Percentiles rank a stretch among this genome's conserved stretches.
These are phyloP conservation scores for Heracleum sosnowskyi DNA, from an alignment of 129 eudicot genomes.

Conservation along the genomic window DNA sequence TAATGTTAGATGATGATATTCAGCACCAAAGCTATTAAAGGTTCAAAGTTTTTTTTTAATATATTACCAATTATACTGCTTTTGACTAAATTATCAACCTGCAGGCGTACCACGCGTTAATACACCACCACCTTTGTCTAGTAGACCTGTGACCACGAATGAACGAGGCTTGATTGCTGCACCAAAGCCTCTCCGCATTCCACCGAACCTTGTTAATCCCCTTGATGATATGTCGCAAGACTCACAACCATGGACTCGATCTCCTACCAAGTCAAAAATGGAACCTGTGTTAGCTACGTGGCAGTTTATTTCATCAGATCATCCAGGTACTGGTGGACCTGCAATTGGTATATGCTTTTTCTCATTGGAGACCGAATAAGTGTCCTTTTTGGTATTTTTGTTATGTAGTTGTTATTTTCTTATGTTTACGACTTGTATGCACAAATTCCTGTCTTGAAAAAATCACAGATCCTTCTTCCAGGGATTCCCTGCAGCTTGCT, in stretches of 20 bases:
- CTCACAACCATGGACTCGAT: constrained; percentile 99
- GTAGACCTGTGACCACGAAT: constrained; percentile 24
- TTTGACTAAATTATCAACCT: constrained; percentile 13
- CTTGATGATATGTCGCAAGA: constrained; percentile 87
- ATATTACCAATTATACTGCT: neutral
- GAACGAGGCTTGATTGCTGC: constrained; percentile 55
- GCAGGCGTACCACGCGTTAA: constrained; percentile 93
- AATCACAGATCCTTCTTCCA: constrained; percentile 87
- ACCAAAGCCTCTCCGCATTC: constrained; percentile 87
- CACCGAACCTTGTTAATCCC: constrained; percentile 60
- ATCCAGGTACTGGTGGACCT: constrained; percentile 37
- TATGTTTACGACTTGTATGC: constrained; percentile 6
- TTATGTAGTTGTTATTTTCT: neutral
- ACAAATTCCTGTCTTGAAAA: constrained; percentile 51
- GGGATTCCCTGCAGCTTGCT: constrained; percentile 79
- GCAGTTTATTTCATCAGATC: constrained; percentile 66
- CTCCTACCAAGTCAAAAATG: constrained; percentile 93
- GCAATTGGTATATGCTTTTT: constrained; percentile 41
- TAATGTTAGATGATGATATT: neutral
- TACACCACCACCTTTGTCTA: constrained; percentile 78
- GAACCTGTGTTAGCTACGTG: constrained; percentile 90
- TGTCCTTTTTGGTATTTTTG: neutral
- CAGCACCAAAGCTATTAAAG: neutral
- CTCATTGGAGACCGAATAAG: neutral
- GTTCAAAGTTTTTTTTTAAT: no score